These are phyloP conservation scores for Neoascochyta sp. DNA, from an alignment of 2,329 filamentous ascomycete genomes.

Conservation along the genomic window DNA sequence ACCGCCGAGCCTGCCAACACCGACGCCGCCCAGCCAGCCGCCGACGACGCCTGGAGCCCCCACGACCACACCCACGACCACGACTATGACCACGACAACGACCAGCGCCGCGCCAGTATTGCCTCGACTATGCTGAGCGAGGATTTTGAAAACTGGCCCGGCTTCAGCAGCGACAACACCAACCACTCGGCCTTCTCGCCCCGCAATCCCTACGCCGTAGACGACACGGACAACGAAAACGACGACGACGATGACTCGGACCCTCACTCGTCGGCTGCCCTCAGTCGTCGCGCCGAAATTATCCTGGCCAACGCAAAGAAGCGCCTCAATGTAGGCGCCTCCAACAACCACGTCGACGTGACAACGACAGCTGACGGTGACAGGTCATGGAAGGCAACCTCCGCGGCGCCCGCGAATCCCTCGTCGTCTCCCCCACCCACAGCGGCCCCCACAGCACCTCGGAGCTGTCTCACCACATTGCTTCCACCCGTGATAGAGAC, in stretches of 20 bases:
- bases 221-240: conserved; percentile 39
- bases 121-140: conserved; percentile 44
- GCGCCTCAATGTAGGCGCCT: conserved; percentile 68
- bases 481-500: conserved; percentile 35
- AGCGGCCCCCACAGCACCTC: conserved; percentile 37
- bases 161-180: conserved; percentile 37
- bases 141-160: conserved; percentile 43
- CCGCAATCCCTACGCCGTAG: conserved; percentile 27
- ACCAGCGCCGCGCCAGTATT: conserved; percentile 29
- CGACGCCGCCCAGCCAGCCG: conserved; percentile 17
- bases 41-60: conserved; percentile 12
- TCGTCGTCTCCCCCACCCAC: conserved; percentile 54
- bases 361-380: conserved; percentile 23
- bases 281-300: conserved; percentile 69
- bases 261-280: conserved; percentile 61
- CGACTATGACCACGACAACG: too few relatives aligned
- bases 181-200: conserved; percentile 27
- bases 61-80: too few relatives aligned
- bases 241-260: conserved; percentile 49
- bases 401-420: conserved; percentile 68
- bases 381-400: conserved; percentile 94
- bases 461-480: conserved; percentile 34
- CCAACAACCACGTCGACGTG: conserved; percentile 4
- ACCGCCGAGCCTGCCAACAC: conserved; percentile 37
- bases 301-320: conserved; percentile 92